Base-by-base conservation (phyloP, 1,284 basidiomycete genomes). In the Rhodofomes roseus region DNA sequence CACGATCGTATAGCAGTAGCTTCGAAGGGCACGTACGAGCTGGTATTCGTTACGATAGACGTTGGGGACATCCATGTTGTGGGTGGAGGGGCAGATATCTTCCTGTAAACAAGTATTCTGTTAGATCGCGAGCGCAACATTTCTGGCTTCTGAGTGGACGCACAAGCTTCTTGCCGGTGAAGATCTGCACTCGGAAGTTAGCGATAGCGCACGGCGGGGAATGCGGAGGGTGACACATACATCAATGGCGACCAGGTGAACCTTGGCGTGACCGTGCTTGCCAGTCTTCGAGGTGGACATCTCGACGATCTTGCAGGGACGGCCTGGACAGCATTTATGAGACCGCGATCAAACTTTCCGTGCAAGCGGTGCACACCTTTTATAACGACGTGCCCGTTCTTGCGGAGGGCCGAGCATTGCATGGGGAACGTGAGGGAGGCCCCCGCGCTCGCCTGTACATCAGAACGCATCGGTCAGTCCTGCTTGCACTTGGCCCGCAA, bases 271-370 rank as follows among this genome's bases (percentile, higher is more conserved):
- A 73, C 96, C 96, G 85, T 98, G 96, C 88, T 95, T 95, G 68
- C 95, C 95, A 57, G 95, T 97, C 87, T 99, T 99, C 76, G 96
- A 99, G 81, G 97, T 99, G 66, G 96, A 98, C 96, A 99, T 99
- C 73, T 95, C 95, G 70, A 96, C 89, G 79, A 97, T 96, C 85
- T 98, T 98, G 93, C 96, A 99, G 67, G 96, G 96, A 71, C 95
- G 90, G 70, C 89, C 90, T 90, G 66, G 53, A 3, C 8, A 46
- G 46, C 8, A 56, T 67, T 55, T 39, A 46, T 62, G 25, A 46
- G 27, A 39, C 31, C 27, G 39, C 31, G 31, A 41, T 55, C 34
- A 34, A 22, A 56, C 18, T 56, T 18, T 37, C 23, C 40, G n/a
- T n/a, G 22, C 41, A 36, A 31, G 36, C 34, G 1, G 18, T 4